Evolutionary conservation across 2,329 filamentous ascomycete species (phyloP), one percentile per base, ranked within the genome.

Genomic region (Chalara sp.): DNA sequence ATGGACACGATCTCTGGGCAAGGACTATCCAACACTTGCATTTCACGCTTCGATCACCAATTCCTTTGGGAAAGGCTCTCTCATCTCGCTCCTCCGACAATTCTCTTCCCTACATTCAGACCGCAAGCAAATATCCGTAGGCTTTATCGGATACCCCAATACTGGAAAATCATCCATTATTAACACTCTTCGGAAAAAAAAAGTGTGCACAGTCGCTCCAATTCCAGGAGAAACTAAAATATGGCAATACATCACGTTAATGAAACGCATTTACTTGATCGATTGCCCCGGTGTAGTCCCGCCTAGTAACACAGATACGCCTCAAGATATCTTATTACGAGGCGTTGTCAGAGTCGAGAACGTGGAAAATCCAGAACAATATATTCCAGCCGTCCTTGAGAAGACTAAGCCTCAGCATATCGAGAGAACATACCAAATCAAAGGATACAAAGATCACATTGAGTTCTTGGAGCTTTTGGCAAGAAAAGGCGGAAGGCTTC

Each of bases 151-250:
- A 29, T 93, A 93, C 58, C 93, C 93, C 4, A 99, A 97, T 62
- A 91, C 89, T 1, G 93, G 93, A 61, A 99, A 99, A 70, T 95
- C 88, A 3, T 93, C 88, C 42, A 93, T 99, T 59, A 97, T 99
- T 72, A 99, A 99, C 72, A 96, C 92, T 0, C 74, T 99, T 3
- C 81, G 90, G 44, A 92, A 90, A 68, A 97, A 96, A 75, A 91
- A 93, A 67, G 91, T 96, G 40, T 91, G 91, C 72, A 93, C 79
- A 12, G 89, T 95, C 4, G 93, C 93, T 6, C 93, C 92, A 5
- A 96, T 97, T 55, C 92, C 93, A 6, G 93, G 91, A 11, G 91
- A 96, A 74, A 97, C 92, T 33, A 97, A 96, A 71, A 87, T 96
- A 32, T 97, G 93, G 92, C 92, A 96, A 67, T 96, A 96, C 65